phyloP scores from a whole-genome alignment of 2,329 filamentous ascomycete species.

The Calcarisporium arbuscula region DNA sequence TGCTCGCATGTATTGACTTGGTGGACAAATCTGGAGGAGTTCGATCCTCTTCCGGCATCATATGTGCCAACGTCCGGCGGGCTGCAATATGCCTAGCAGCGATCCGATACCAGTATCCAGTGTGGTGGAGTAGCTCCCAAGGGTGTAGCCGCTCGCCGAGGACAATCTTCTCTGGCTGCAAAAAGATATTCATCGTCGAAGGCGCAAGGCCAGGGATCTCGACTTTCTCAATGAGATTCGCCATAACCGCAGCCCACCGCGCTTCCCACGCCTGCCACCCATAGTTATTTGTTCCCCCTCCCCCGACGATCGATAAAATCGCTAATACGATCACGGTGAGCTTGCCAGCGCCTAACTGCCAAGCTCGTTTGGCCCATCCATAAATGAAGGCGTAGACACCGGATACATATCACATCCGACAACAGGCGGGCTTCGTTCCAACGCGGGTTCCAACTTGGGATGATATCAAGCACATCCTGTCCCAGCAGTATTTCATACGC shows the following conservation, averaged over 20 bases:
- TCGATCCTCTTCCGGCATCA: conserved; percentile 54
- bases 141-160: conserved; percentile 53
- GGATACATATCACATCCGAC: conserved; percentile 73
- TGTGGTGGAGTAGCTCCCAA: conserved; percentile 59
- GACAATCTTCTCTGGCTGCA: conserved; percentile 52
- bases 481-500: conserved; percentile 80
- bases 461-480: conserved; percentile 77
- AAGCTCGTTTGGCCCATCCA: conserved; percentile 74
- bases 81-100: conserved; percentile 51
- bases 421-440: conserved; percentile 92
- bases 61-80: conserved; percentile 46
- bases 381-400: conserved; percentile 74
- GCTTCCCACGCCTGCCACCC: conserved; percentile 94
- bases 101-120: conserved; percentile 60
- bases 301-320: conserved; percentile 78
- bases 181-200: conserved; percentile 37
- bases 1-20: conserved; percentile 39
- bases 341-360: conserved; percentile 74
- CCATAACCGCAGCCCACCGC: conserved; percentile 60
- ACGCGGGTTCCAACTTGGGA: conserved; percentile 81
- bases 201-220: conserved; percentile 44
- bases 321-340: conserved; percentile 66
- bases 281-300: conserved; percentile 80
- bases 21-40: conserved; percentile 41
- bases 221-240: conserved; percentile 49